Evolutionary conservation across 768 basidiomycete genomes (phyloP).

Genomic region (Boletus pseudo-olivaceus): DNA sequence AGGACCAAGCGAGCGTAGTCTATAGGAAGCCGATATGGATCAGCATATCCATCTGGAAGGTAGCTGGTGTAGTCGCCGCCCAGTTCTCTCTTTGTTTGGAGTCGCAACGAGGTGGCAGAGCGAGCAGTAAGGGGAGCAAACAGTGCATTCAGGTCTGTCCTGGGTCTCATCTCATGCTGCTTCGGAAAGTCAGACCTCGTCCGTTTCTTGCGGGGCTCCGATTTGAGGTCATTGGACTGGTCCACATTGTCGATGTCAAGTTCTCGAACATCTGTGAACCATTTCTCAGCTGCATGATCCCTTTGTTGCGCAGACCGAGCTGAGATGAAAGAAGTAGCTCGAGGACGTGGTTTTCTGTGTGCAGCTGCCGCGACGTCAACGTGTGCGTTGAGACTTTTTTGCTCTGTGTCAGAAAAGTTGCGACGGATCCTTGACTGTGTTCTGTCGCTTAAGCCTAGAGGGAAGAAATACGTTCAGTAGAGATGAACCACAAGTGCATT

Average conservation of each 20-base stretch:
- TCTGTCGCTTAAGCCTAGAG: conserved; percentile 19
- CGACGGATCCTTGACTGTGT: conserved; percentile 1
- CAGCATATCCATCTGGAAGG: conserved; percentile 28
- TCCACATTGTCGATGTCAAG: conserved; percentile 13
- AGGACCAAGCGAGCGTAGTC: conserved; percentile 43
- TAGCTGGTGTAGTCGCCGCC: conserved; percentile 54
- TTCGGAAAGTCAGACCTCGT: neutral
- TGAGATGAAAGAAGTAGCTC: conserved; percentile 20
- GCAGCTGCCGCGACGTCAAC: neutral
- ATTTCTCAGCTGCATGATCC: conserved; percentile 22
- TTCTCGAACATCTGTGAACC: conserved; percentile 20
- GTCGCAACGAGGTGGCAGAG: conserved; percentile 13
- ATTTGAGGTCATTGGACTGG: neutral
- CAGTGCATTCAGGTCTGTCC: conserved; percentile 20
- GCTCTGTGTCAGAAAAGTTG: conserved; percentile 1
- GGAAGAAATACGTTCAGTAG: neutral
- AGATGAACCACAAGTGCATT: neutral
- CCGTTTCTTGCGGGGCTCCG: conserved; percentile 4
- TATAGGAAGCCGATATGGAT: conserved; percentile 35
- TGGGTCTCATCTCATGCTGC: conserved; percentile 21
- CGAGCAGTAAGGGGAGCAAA: conserved; percentile 9
- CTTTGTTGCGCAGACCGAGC: conserved; percentile 20
- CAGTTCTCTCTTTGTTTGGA: conserved; percentile 34
- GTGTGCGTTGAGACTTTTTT: neutral
- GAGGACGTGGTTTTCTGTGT: conserved; percentile 1